Evolutionary conservation across 768 basidiomycete genomes (phyloP), one percentile per base, ranked within the genome.

Genomic region (Trametes meyenii): DNA sequence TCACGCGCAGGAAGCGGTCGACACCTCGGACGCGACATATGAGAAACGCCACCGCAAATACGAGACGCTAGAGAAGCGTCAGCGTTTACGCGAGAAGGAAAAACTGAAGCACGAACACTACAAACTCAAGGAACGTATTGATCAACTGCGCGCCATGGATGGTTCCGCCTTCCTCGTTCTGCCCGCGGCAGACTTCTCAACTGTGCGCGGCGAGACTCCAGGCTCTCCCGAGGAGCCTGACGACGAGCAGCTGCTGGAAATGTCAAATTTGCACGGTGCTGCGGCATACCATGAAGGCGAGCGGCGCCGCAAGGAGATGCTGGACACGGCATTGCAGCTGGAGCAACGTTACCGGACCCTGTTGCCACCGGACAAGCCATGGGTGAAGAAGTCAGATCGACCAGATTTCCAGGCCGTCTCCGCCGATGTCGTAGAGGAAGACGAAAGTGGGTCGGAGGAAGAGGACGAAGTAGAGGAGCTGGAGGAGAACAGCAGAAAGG

Each of bases 81-180:
- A 88, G 70, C 88, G 93, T 4, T 77, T 91, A 36, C 85, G 93
- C 56, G 94, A 96, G 75, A 93, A 93, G 74, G 94, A 96, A 75
- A 94, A 94, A 71, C 83, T 96, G 56, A 89, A 90, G 74, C 89
- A 94, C 66, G 93, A 95, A 70, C 92, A 94, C 67, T 94, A 94
- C 77, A 93, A 94, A 71, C 85, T 96, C 69, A 89, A 90, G 73
- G 89, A 94, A 69, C 85, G 94, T 38, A 89, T 95, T 62, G 92
- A 95, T 53, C 89, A 94, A 69, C 80, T 95, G 58, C 83, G 81
- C 57, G 80, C 78, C 26, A 89, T 95, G 86, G 90, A 92, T 61
- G 74, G 81, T 50, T 74, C 82, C 55, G 86, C 88, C 2, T 93
- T 92, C 73, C 81, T 91, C 33, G 69, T 78, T 26, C 76, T 89